Percentiles rank a stretch among this genome's conserved stretches.
These are phyloP conservation scores for Phialemoniopsis sp. DNA, from an alignment of 2,329 filamentous ascomycete genomes.

Conservation along the genomic window DNA sequence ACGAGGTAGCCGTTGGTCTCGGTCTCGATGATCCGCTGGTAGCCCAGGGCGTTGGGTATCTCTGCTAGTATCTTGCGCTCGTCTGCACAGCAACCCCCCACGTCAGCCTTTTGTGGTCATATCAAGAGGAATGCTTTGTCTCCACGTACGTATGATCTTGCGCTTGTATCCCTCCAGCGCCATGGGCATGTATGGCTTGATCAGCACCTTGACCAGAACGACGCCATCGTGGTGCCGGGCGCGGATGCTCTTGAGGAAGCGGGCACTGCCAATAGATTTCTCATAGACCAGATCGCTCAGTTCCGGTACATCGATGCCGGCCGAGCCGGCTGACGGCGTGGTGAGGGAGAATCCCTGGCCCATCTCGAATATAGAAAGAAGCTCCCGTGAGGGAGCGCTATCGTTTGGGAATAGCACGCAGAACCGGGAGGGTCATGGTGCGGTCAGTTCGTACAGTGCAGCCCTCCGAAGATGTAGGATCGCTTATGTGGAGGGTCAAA, in stretches of 20 bases:
- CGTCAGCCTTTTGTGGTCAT: constrained; percentile 1
- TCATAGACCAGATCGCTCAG: constrained; percentile 89
- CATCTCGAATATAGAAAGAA: constrained; percentile 50
- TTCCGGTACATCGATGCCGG: constrained; percentile 91
- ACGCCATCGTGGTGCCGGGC: constrained; percentile 87
- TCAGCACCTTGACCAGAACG: constrained; percentile 89
- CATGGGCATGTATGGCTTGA: constrained; percentile 85
- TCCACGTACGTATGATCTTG: constrained; percentile 64
- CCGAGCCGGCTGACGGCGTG: constrained; percentile 84
- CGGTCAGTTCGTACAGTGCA: background rate
- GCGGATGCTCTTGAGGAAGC: constrained; percentile 95
- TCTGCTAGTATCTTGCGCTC: constrained; percentile 76
- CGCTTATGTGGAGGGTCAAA: background rate
- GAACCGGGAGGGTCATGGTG: background rate
- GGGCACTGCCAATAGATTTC: constrained; percentile 82
- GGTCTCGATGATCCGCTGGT: constrained; percentile 89
- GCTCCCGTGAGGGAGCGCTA: background rate
- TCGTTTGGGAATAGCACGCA: background rate
- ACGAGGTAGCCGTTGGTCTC: constrained; percentile 89
- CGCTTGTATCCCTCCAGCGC: constrained; percentile 75
- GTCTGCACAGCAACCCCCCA: constrained; percentile 40
- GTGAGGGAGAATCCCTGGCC: constrained; percentile 95
- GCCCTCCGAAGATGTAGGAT: background rate
- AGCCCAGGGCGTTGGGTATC: constrained; percentile 86
- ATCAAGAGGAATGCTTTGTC: background rate